These are phyloP conservation scores for Corchorus capsularis DNA, from an alignment of 345 rosid genomes.

Conservation along the genomic window DNA sequence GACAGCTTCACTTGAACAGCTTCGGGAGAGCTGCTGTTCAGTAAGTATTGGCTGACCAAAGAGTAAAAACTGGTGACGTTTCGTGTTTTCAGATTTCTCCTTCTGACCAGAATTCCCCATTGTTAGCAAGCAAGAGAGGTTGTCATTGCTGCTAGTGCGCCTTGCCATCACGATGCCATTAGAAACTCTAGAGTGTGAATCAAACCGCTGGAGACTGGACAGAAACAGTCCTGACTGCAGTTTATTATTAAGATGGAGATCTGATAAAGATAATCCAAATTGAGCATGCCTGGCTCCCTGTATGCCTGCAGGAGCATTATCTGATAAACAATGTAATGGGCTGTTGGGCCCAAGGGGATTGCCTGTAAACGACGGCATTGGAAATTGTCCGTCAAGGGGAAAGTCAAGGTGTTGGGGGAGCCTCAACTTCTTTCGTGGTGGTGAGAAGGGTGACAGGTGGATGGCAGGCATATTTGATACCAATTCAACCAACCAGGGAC, in stretches of 20 bases:
- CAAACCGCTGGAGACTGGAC: constrained; percentile 52
- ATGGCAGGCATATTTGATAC: constrained; percentile 77
- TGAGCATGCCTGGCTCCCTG: constrained; percentile 99
- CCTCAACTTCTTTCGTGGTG: constrained; percentile 75
- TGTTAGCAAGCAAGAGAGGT: constrained; percentile 73
- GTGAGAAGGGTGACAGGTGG: constrained; percentile 77
- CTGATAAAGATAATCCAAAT: constrained; percentile 70
- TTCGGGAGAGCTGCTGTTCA: constrained; percentile 58
- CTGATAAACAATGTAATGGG: constrained; percentile 57
- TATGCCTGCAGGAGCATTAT: constrained; percentile 88
- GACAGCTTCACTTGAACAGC: constrained; percentile 41
- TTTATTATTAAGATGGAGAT: constrained; percentile 64
- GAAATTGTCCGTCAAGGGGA: constrained; percentile 53
- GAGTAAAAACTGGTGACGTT: constrained; percentile 73
- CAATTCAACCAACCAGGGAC: constrained; percentile 93
- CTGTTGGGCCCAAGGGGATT: constrained; percentile 52
- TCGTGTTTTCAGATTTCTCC: constrained; percentile 51
- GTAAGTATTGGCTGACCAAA: constrained; percentile 88
- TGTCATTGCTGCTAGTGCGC: constrained; percentile 40
- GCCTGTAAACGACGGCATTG: constrained; percentile 56
- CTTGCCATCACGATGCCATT: constrained; percentile 35
- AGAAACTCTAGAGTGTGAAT: constrained; percentile 46
- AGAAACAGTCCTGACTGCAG: constrained; percentile 60
- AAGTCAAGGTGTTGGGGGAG: constrained; percentile 64
- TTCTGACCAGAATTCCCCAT: constrained; percentile 61